Evolutionary conservation across 73 alveolate genomes (phyloP).

Genomic region (Vitrella brassicaformis): DNA sequence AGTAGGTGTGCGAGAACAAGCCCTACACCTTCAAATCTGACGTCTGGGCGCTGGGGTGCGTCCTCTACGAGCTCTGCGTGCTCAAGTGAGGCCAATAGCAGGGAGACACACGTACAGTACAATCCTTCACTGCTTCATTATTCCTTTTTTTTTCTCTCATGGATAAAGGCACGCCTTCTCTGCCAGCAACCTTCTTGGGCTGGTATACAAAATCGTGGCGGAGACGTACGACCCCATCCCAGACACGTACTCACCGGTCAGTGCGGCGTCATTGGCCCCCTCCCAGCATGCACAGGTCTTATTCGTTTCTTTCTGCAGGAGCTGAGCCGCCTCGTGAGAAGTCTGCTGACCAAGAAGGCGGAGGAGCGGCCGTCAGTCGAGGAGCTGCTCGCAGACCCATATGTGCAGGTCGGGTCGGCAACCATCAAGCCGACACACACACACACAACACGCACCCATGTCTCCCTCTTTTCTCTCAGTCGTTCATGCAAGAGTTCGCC

Average conservation of each 20-base stretch:
- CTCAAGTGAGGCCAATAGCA: slow-evolving; percentile 13
- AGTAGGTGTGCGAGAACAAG: slow-evolving; percentile 71
- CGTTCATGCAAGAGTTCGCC: background rate
- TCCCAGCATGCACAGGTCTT: too few relatives aligned
- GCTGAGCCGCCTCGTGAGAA: background rate
- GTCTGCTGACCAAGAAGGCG: background rate
- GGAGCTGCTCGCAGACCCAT: background rate
- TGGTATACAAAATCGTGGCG: slow-evolving; percentile 63
- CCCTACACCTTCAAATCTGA: slow-evolving; percentile 82
- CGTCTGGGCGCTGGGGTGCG: slow-evolving; percentile 94
- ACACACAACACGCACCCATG: too few relatives aligned
- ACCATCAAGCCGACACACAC: too few relatives aligned
- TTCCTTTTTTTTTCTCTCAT: background rate
- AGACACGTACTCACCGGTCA: slow-evolving; percentile 51
- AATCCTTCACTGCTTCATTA: background rate
- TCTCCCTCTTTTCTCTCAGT: too few relatives aligned
- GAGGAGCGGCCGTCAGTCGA: background rate
- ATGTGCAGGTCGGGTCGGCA: too few relatives aligned
- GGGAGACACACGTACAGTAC: background rate
- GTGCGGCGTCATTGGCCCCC: too few relatives aligned
- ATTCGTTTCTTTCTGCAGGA: background rate
- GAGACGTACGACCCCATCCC: slow-evolving; percentile 79
- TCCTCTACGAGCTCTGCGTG: slow-evolving; percentile 85
- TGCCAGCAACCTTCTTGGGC: slow-evolving; percentile 65
- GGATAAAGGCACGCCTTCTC: slow-evolving; percentile 64